A percentile compares a stretch with the other conserved stretches of the same genome.
Evolutionary conservation across 2,329 filamentous ascomycete genomes (phyloP).

Genomic region (Exophiala oligosperma): DNA sequence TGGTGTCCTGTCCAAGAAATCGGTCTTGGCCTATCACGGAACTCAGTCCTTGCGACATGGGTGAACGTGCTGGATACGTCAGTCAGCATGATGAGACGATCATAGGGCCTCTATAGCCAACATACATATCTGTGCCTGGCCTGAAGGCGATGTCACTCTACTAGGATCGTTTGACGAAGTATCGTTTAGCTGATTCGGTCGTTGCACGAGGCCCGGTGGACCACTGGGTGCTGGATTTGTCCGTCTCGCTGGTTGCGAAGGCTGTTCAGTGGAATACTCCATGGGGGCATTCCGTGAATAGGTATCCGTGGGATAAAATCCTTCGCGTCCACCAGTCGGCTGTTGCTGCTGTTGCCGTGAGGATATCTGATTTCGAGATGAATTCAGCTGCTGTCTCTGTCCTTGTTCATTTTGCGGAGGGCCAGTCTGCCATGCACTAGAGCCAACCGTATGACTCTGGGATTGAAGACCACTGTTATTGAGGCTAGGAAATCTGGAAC

Average conservation of each 20-base stretch:
- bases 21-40: constrained; percentile 42
- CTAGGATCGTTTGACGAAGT: constrained; percentile 21
- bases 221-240: constrained; percentile 22
- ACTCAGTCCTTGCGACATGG: constrained; percentile 44
- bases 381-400: constrained; percentile 21
- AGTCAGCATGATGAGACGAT: constrained; percentile 3
- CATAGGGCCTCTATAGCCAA: background rate
- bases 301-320: constrained; percentile 25
- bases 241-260: constrained; percentile 20
- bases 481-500: constrained; percentile 26
- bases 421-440: constrained; percentile 30
- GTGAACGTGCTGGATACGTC: constrained; percentile 37
- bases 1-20: constrained; percentile 30
- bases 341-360: constrained; percentile 22
- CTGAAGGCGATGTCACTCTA: constrained; percentile 28
- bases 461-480: constrained; percentile 26
- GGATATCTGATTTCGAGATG: constrained; percentile 16
- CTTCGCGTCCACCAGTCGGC: constrained; percentile 14
- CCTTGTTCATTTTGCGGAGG: constrained; percentile 26
- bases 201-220: constrained; percentile 25
- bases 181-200: constrained; percentile 21
- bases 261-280: constrained; percentile 21
- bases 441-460: constrained; percentile 19
- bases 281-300: constrained; percentile 27
- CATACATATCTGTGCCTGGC: constrained; percentile 25